phyloP scores from a whole-genome alignment of 768 basidiomycete genomes.

The Agaricus blazei region DNA sequence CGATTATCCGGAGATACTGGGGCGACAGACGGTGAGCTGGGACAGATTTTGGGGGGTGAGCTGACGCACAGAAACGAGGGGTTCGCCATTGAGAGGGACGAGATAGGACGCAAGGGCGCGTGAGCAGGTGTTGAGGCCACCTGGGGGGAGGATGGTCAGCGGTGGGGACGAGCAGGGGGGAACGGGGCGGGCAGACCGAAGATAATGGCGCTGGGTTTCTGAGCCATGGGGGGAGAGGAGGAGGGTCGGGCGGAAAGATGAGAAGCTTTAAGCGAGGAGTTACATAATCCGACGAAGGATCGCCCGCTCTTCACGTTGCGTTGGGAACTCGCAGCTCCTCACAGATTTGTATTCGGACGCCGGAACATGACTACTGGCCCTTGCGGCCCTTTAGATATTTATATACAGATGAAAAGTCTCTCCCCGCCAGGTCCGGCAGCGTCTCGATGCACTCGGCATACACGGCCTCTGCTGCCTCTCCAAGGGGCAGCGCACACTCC shows the following conservation, averaged over 20 bases:
- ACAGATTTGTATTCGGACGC: no score
- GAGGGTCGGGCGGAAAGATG: slow-evolving; percentile 1
- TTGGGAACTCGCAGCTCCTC: slow-evolving; percentile 6
- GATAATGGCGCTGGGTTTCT: slow-evolving; percentile 10
- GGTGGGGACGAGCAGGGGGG: background rate
- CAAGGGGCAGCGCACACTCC: slow-evolving; percentile 57
- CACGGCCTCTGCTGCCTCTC: slow-evolving; percentile 54
- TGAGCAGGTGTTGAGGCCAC: slow-evolving; percentile 78
- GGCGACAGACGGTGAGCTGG: background rate
- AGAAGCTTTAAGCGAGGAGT: slow-evolving; percentile 6
- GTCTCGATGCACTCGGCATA: slow-evolving; percentile 52
- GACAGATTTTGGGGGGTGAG: background rate
- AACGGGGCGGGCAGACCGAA: background rate
- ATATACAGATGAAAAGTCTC: slow-evolving; percentile 84
- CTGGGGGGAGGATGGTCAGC: slow-evolving; percentile 28
- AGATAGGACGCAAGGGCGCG: slow-evolving; percentile 65
- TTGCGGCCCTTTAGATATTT: slow-evolving; percentile 39
- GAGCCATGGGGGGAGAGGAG: slow-evolving; percentile 2
- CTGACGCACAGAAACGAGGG: slow-evolving; percentile 64
- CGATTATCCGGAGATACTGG: slow-evolving; percentile 22
- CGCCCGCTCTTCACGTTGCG: slow-evolving; percentile 3
- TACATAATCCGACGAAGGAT: slow-evolving; percentile 10
- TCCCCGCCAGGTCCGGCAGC: slow-evolving; percentile 55
- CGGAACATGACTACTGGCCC: background rate
- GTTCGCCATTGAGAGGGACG: slow-evolving; percentile 61